These are phyloP conservation scores for Aspergillus felis DNA, from an alignment of 2,329 filamentous ascomycete species.

Conservation along the genomic window DNA sequence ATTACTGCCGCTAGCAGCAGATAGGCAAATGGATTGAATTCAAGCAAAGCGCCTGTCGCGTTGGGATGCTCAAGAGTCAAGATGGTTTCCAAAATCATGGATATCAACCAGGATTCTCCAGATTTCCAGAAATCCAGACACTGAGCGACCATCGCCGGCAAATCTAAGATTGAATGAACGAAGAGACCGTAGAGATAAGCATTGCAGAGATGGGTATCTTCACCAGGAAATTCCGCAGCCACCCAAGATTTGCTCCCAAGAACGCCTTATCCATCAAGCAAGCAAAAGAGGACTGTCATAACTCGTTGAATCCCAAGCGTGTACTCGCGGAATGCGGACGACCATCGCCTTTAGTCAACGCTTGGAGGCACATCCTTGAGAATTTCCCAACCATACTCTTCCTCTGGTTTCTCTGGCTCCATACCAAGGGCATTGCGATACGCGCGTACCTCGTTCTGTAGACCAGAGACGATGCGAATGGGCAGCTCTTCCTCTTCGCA, in stretches of 20 bases:
- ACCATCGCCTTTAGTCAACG: constrained; percentile 22
- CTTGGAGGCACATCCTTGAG: constrained; percentile 41
- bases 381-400: constrained; percentile 48
- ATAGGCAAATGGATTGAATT: not conserved
- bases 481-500: constrained; percentile 46
- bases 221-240: constrained; percentile 14
- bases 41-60: not conserved
- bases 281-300: constrained; percentile 15
- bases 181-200: constrained; percentile 12
- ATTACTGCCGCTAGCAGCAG: not conserved
- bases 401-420: constrained; percentile 46
- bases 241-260: constrained; percentile 16
- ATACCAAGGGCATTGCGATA: constrained; percentile 46
- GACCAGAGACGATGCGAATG: constrained; percentile 41
- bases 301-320: constrained; percentile 12
- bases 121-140: constrained; percentile 1
- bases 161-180: constrained; percentile 1
- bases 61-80: not conserved
- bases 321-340: not conserved
- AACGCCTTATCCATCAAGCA: constrained; percentile 16
- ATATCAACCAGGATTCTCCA: constrained; percentile 3
- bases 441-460: constrained; percentile 48
- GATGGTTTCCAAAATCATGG: constrained; percentile 1
- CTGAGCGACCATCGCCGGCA: not conserved
- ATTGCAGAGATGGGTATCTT: constrained; percentile 24